phyloP scores from a whole-genome alignment of 2,329 filamentous ascomycete species.

The Periconia digitata region DNA sequence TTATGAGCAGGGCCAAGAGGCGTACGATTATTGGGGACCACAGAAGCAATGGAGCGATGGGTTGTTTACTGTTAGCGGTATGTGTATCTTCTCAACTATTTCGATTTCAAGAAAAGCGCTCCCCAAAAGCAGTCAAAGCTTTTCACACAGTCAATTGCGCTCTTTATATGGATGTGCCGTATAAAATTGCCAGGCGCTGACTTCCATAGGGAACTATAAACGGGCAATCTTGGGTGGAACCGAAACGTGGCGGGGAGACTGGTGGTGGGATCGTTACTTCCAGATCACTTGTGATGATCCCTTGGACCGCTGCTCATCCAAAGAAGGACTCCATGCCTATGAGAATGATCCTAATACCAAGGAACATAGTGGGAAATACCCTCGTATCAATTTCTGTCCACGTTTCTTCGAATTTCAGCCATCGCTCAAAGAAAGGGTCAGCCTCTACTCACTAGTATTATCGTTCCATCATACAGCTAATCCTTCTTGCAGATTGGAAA shows the following conservation, averaged over 20 bases:
- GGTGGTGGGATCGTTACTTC: background rate
- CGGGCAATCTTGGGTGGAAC: background rate
- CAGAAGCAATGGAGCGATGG: background rate
- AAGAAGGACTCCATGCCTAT: background rate
- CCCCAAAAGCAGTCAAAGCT: too few species aligned
- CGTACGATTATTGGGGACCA: background rate
- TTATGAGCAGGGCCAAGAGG: background rate
- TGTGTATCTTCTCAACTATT: too few species aligned
- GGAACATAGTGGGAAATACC: background rate
- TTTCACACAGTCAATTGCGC: too few species aligned
- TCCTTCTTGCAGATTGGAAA: too few species aligned
- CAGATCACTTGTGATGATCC: constrained; percentile 1
- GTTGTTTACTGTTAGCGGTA: too few species aligned
- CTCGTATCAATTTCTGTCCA: background rate
- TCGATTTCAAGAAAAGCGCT: too few species aligned
- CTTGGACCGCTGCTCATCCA: background rate
- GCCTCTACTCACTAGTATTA: too few species aligned
- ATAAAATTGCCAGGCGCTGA: background rate
- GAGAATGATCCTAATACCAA: background rate
- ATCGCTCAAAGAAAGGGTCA: too few species aligned
- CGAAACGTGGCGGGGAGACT: background rate
- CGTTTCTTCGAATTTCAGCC: too few species aligned
- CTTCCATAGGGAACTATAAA: background rate
- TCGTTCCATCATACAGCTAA: too few species aligned
- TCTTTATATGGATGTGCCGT: too few species aligned